Conservation (phyloP, 768 basidiomycete species). For the Hortiboletus campestris region DNA sequence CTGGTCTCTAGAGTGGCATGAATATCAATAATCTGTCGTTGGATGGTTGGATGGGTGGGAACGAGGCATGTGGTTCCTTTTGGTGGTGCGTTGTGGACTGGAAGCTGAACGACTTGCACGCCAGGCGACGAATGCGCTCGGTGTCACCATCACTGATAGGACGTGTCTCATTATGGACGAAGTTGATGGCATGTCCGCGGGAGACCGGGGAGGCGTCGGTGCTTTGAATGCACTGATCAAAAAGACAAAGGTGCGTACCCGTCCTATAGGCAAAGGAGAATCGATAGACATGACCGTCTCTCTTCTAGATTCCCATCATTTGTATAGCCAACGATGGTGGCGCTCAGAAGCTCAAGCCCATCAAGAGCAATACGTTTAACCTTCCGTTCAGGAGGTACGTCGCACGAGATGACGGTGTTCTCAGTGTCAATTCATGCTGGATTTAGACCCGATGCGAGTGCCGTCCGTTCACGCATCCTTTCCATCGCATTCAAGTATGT, state of each 20-base stretch:
- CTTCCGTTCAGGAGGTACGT: conserved; percentile 77
- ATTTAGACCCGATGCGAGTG: conserved; percentile 68
- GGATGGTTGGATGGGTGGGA: conserved; percentile 77
- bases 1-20: conserved; percentile 63
- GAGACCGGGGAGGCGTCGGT: conserved; percentile 95
- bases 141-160: conserved; percentile 71
- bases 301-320: conserved; percentile 83
- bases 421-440: background rate
- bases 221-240: conserved; percentile 90
- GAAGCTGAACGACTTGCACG: background rate
- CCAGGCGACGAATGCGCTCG: conserved; percentile 63
- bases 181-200: conserved; percentile 98
- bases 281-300: background rate
- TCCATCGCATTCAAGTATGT: conserved; percentile 87
- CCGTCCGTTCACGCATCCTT: conserved; percentile 84
- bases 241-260: conserved; percentile 71
- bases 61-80: conserved; percentile 45
- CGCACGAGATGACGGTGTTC: background rate
- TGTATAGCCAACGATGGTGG: conserved; percentile 93
- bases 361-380: conserved; percentile 66
- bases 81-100: background rate
- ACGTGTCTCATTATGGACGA: conserved; percentile 98
- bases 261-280: too few species aligned
- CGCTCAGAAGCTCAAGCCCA: conserved; percentile 89
- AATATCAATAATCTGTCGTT: conserved; percentile 88